A percentile compares a stretch with the other conserved stretches of the same genome.
phyloP scores from a whole-genome alignment of 495 filamentous ascomycete genomes.

The Penicillium canariense region DNA sequence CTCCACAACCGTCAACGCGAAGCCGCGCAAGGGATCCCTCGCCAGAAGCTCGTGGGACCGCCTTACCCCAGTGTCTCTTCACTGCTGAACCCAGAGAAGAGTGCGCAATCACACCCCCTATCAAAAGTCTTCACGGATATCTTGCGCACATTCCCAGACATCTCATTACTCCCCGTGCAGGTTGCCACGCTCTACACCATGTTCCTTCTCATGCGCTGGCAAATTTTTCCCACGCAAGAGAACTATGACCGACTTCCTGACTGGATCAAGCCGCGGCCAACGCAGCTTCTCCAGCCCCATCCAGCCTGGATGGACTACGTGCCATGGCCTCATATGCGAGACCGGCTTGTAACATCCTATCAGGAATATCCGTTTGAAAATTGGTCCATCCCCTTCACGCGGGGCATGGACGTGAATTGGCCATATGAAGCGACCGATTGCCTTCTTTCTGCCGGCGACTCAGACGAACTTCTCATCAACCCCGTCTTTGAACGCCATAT shows the following conservation, averaged over 20 bases:
- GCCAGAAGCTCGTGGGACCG: conserved; percentile 65
- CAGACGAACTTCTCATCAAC: conserved; percentile 66
- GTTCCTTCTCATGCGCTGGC: conserved; percentile 84
- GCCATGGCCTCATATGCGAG: conserved; percentile 72
- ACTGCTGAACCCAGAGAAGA: conserved; percentile 64
- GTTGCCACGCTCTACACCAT: conserved; percentile 76
- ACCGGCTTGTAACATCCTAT: conserved; percentile 51
- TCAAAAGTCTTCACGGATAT: conserved; percentile 84
- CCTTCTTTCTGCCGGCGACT: conserved; percentile 53
- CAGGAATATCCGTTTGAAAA: conserved; percentile 63
- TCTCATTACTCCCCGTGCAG: conserved; percentile 68
- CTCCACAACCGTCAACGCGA: conserved; percentile 64
- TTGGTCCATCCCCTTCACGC: conserved; percentile 77
- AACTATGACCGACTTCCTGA: conserved; percentile 71
- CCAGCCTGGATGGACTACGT: conserved; percentile 77
- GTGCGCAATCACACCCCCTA: conserved; percentile 63
- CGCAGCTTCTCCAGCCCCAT: conserved; percentile 62
- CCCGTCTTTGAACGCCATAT: conserved; percentile 78
- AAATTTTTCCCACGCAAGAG: conserved; percentile 67
- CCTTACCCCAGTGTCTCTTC: conserved; percentile 73
- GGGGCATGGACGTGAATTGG: conserved; percentile 72
- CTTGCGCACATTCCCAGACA: conserved; percentile 67
- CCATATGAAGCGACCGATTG: conserved; percentile 66
- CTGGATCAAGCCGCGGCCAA: conserved; percentile 60
- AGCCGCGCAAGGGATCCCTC: conserved; percentile 57